Percentiles rank a stretch among this genome's conserved stretches.
phyloP scores from a whole-genome alignment of 345 rosid genomes.

The Orychophragmus violaceus region DNA sequence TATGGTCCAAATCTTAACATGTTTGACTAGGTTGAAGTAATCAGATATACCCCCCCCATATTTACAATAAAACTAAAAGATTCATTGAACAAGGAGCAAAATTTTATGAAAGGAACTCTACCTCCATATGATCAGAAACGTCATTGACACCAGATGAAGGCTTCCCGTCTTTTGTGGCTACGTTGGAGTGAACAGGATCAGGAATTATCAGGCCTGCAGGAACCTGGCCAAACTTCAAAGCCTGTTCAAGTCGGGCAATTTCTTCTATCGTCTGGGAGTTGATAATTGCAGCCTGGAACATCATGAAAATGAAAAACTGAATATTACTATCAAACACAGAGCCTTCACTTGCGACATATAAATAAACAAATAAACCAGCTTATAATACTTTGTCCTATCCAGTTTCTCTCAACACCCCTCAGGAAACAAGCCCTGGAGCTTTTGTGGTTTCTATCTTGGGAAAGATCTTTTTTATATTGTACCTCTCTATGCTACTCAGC shows the following conservation, averaged over 20 bases:
- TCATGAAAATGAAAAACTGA: constrained; percentile 10
- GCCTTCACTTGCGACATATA: neutral
- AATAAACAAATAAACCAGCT: neutral
- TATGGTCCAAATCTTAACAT: neutral
- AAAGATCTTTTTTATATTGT: neutral
- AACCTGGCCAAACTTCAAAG: constrained; percentile 85
- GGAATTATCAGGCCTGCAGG: constrained; percentile 72
- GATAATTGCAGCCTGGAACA: constrained; percentile 91
- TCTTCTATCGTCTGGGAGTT: constrained; percentile 99
- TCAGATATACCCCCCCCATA: neutral
- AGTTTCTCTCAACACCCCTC: neutral
- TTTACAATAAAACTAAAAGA: neutral
- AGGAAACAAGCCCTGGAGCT: neutral
- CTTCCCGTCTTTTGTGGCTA: constrained; percentile 24
- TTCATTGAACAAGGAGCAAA: neutral
- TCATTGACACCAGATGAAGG: constrained; percentile 39
- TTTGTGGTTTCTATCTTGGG: neutral
- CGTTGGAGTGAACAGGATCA: constrained; percentile 20
- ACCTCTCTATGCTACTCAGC: neutral
- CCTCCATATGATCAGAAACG: constrained; percentile 68
- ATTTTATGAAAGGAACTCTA: neutral
- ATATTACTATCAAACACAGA: constrained; percentile 18
- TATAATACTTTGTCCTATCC: neutral
- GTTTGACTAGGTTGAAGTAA: neutral
- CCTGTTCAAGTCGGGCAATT: constrained; percentile 98